Conservation (phyloP, 305 asterid species). For the Salvia sclarea region DNA sequence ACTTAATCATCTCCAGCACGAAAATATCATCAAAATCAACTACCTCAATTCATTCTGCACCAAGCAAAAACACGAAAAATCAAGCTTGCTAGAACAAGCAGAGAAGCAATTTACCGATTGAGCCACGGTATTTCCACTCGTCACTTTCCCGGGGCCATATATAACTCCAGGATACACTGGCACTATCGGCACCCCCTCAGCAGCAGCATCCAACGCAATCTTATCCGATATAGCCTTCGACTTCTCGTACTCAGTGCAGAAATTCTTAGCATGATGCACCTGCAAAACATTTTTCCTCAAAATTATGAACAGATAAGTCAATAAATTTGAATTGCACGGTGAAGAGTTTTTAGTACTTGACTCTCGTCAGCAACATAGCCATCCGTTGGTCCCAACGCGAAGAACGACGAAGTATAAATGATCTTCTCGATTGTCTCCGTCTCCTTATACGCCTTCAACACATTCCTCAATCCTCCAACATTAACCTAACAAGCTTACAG, state of each 20-base stretch:
- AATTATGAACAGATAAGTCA: no score
- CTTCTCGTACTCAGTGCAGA: slow-evolving; percentile 87
- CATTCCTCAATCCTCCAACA: slow-evolving; percentile 87
- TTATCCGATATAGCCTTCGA: slow-evolving; percentile 78
- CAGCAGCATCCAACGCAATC: slow-evolving; percentile 77
- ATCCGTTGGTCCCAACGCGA: slow-evolving; percentile 86
- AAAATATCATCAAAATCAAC: slow-evolving; percentile 11
- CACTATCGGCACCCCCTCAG: slow-evolving; percentile 76
- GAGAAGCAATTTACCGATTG: slow-evolving; percentile 57
- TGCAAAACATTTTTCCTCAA: slow-evolving; percentile 25
- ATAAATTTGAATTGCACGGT: background rate
- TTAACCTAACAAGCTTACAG: slow-evolving; percentile 54
- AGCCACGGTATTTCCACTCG: slow-evolving; percentile 75
- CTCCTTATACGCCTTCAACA: slow-evolving; percentile 66
- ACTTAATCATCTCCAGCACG: slow-evolving; percentile 10
- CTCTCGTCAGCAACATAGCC: slow-evolving; percentile 75
- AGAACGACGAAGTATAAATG: slow-evolving; percentile 83
- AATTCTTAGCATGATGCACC: slow-evolving; percentile 64
- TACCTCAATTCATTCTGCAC: background rate
- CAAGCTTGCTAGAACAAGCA: slow-evolving; percentile 24
- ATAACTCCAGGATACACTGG: slow-evolving; percentile 92
- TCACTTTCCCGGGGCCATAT: slow-evolving; percentile 85
- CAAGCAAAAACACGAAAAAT: slow-evolving; percentile 14
- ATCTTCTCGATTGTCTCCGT: slow-evolving; percentile 61
- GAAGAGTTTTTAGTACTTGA: slow-evolving; percentile 49